Base-by-base conservation (phyloP, 1,284 basidiomycete species). In the Cryptococcus wingfieldii region DNA sequence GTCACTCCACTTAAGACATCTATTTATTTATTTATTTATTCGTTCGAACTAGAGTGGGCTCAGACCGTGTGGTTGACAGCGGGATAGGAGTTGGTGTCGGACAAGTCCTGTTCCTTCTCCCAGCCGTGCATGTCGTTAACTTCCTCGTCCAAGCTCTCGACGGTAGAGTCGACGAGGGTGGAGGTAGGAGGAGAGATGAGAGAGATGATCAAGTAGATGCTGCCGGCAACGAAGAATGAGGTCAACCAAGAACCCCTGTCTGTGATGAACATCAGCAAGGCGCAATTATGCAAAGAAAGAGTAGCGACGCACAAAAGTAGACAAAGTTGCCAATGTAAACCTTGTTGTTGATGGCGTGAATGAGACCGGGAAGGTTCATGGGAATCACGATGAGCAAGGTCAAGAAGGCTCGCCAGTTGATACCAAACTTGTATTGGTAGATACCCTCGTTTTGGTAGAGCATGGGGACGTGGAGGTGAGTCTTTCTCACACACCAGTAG, bases 391-490 rank as follows among this genome's bases (percentile, higher is more conserved):
- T 52, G 31, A 67, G 34, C 8, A 74, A 59, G 7, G 71, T 68
- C 18, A 61, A 59, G 28, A 64, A 48, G 0, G 74, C 68, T 51
- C 74, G 65, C 72, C 72, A 76, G 63, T 76, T 76, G 56, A 69
- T 52, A 41, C 71, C 70, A 19, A 49, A 60, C 10, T 46, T 50
- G 65, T 74, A 76, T 10, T 56, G 54, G 62, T 76, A 76, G 54
- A 76, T 76, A n/a, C 74, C 74, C 45, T 71, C 59, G 49, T 72
- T 72, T 38, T 68, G 67, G 61, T 76, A 76, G 44, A 76, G 58
- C 66, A 70, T 69, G 14, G 69, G 71, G 3, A 76, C 69, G 62
- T 74, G 66, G 10, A 71, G 63, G 39, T 62, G 56, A 0, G 55
- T 53, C 38, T 57, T 54, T 50, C 70, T 61, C 53, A 74, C 51